These are phyloP conservation scores for Fonsecaea erecta DNA, from an alignment of 2,329 filamentous ascomycete species.

Conservation along the genomic window DNA sequence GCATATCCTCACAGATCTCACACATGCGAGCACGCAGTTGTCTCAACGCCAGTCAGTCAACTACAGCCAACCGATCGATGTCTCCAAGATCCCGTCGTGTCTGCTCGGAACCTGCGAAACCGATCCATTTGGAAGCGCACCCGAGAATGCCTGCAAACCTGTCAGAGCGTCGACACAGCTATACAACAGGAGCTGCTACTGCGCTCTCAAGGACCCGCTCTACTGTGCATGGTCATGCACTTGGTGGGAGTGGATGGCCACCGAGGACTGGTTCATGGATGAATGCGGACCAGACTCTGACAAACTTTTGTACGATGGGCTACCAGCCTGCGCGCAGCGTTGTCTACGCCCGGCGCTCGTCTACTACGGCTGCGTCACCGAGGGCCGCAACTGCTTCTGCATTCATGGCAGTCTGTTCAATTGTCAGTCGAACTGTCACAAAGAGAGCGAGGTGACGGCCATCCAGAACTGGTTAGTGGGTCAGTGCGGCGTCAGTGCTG, in stretches of 20 bases:
- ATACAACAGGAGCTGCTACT: not conserved
- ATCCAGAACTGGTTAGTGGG: not conserved
- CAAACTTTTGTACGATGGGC: not conserved
- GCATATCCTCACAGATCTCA: not conserved
- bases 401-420: not conserved
- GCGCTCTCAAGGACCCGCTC: not conserved
- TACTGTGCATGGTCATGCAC: not conserved
- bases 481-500: not conserved
- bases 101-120: not conserved
- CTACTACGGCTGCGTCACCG: not conserved
- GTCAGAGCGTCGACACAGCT: not conserved
- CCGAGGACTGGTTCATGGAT: not conserved
- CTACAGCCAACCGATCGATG: not conserved
- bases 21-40: not conserved
- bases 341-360: not conserved
- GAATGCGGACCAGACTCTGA: not conserved
- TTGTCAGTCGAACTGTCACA: not conserved
- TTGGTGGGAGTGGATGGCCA: not conserved
- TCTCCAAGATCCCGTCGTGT: not conserved
- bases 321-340: not conserved
- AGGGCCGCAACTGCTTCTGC: not conserved
- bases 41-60: not conserved
- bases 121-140: not conserved
- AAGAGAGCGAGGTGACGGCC: not conserved
- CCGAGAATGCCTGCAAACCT: not conserved